Evolutionary conservation across 768 basidiomycete species (phyloP).

Genomic region (Mrakia gelida): DNA sequence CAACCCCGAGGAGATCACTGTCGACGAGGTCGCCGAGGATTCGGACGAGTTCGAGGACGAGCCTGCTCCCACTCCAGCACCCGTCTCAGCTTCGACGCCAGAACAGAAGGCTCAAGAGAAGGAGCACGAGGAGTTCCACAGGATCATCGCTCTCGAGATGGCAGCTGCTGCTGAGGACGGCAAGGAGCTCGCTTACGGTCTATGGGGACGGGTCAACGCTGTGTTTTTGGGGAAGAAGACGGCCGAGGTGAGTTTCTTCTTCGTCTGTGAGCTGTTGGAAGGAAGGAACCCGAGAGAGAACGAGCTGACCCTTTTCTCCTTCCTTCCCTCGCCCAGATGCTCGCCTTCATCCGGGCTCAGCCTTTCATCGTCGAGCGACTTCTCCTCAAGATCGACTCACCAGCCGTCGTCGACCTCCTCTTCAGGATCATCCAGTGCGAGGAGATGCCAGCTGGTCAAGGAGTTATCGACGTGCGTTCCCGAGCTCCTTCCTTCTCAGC

Average conservation of each 20-base stretch:
- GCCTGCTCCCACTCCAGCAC: background rate
- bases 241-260: conserved; percentile 59
- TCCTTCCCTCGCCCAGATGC: conserved; percentile 55
- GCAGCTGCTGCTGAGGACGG: conserved; percentile 56
- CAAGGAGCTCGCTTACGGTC: conserved; percentile 78
- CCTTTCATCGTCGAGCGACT: conserved; percentile 76
- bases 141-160: conserved; percentile 59
- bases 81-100: background rate
- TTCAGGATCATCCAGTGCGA: conserved; percentile 85
- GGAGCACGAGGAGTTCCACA: conserved; percentile 10
- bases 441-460: conserved; percentile 71
- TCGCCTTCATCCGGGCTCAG: conserved; percentile 80
- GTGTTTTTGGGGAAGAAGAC: conserved; percentile 84
- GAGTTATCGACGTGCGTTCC: conserved; percentile 76
- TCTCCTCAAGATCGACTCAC: conserved; percentile 77
- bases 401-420: conserved; percentile 85
- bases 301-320: background rate
- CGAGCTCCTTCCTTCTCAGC: conserved; percentile 38
- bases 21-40: background rate
- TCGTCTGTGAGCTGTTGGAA: background rate
- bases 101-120: background rate
- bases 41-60: conserved; percentile 8
- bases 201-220: conserved; percentile 91
- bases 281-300: background rate
- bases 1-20: background rate